Percentiles rank a stretch among this genome's conserved stretches.
Conservation (phyloP, 1,139 yeast genomes). For the Suzukiozyma palmioleophila region DNA sequence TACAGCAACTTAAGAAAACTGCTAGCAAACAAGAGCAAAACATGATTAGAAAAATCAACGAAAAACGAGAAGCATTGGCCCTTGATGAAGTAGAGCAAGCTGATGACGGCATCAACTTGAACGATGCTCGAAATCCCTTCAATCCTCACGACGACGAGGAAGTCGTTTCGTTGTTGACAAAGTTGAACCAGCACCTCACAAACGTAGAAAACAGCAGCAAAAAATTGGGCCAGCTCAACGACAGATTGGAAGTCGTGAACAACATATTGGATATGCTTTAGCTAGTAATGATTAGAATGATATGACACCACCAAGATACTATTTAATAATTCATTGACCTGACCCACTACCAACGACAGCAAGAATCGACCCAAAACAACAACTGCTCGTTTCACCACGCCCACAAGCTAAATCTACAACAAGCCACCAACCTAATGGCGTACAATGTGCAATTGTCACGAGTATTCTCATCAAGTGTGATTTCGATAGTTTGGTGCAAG, state of each 20-base stretch:
- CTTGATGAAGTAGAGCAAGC: conserved; percentile 6
- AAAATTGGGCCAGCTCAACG: conserved; percentile 21
- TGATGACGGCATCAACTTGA: conserved; percentile 6
- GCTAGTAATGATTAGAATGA: background rate
- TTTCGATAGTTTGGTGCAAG: no score
- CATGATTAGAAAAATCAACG: conserved; percentile 10
- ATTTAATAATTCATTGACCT: no score
- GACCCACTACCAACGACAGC: no score
- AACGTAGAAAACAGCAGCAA: conserved; percentile 16
- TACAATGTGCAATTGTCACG: no score
- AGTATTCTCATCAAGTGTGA: no score
- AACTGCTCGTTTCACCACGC: no score
- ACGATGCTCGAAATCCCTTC: conserved; percentile 10
- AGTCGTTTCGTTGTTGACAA: conserved; percentile 15
- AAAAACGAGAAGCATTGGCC: conserved; percentile 8
- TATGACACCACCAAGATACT: no score
- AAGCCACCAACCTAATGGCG: no score
- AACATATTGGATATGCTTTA: conserved; percentile 19
- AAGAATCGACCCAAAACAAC: no score
- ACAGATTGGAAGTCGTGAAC: conserved; percentile 23
- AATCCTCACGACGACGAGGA: conserved; percentile 26
- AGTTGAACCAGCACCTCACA: conserved; percentile 16
- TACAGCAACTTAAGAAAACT: conserved; percentile 23
- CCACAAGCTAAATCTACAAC: no score
- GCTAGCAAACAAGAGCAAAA: conserved; percentile 9